phyloP scores from a whole-genome alignment of 305 asterid species.

The Fraxinus paxiana region DNA sequence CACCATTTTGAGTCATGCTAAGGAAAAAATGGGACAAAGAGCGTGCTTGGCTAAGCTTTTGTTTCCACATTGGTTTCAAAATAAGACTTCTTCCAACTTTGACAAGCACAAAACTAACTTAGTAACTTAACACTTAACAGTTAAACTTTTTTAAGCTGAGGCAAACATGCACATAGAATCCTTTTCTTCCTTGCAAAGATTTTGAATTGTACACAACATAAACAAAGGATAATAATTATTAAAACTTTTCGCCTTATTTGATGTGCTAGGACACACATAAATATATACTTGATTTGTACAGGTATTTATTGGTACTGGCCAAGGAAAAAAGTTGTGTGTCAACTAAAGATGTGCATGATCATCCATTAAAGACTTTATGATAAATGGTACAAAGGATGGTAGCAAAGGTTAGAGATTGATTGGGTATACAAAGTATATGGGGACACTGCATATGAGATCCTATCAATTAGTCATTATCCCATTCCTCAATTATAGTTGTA shows the following conservation, averaged over 20 bases:
- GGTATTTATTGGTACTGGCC: constrained; percentile 33
- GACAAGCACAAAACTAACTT: background rate
- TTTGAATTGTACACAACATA: background rate
- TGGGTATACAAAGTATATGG: constrained; percentile 35
- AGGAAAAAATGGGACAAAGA: background rate
- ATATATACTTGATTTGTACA: constrained; percentile 26
- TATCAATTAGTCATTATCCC: constrained; percentile 37
- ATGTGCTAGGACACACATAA: constrained; percentile 22
- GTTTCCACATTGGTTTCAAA: background rate
- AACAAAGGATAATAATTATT: background rate
- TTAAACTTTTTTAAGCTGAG: background rate
- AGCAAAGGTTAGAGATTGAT: background rate
- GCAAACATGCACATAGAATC: background rate
- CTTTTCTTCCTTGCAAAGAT: background rate
- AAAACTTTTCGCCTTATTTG: constrained; percentile 2
- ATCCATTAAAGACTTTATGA: constrained; percentile 33
- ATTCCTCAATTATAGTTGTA: constrained; percentile 36
- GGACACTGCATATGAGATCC: constrained; percentile 51
- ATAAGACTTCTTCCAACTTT: background rate
- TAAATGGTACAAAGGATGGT: constrained; percentile 35
- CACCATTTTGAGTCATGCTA: background rate
- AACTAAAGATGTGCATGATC: constrained; percentile 34
- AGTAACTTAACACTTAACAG: background rate
- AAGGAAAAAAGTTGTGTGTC: constrained; percentile 38
- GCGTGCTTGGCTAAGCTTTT: background rate